Evolutionary conservation across 2,329 filamentous ascomycete species (phyloP), one percentile per base, ranked within the genome.

Genomic region (Scedosporium minutisporum): DNA sequence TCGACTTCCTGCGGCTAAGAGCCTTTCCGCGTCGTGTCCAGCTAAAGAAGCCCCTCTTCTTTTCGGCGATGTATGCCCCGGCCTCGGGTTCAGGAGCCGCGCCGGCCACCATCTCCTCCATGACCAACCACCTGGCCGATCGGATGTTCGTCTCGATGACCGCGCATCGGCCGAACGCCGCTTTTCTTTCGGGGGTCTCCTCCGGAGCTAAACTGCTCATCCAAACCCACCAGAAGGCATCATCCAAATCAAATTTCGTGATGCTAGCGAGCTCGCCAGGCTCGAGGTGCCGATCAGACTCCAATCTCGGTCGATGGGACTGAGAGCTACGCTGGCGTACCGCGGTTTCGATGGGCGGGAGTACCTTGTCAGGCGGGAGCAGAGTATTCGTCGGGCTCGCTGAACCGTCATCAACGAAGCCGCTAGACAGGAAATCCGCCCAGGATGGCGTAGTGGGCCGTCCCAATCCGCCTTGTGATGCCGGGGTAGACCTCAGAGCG

Each of bases 181-280:
- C 88, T 73, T 99, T 99, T 65, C 95, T 86, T 57, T 88, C 83
- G 0, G 86, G 76, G 0, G 93, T 90, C 76, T 99, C 95, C 70
- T 99, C 95, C 0, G 87, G 89, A 1, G 93, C 92, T 69, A 99
- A 78, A 80, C 93, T 97, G 68, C 87, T 96, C 82, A 99, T 97
- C 95, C 95, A 99, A 3, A 97, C 95, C 93, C 95, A 97, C 95
- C 95, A 99, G 74, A 99, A 99, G 1, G 92, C 89, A 72, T 97
- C 93, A 69, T 99, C 95, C 4, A 99, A 80, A 65, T 95, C 88
- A 63, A 97, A 84, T 44, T 83, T 83, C 25, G 85, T 89, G 70
- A 99, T 96, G 71, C 92, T 97, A 33, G 95, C 95, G 63, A 99
- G 82, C 79, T 99, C 95, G 60, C 92, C 95, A 0, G 93, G 95